These are phyloP conservation scores for Torulaspora quercuum DNA, from an alignment of 805 yeast species.

Conservation along the genomic window DNA sequence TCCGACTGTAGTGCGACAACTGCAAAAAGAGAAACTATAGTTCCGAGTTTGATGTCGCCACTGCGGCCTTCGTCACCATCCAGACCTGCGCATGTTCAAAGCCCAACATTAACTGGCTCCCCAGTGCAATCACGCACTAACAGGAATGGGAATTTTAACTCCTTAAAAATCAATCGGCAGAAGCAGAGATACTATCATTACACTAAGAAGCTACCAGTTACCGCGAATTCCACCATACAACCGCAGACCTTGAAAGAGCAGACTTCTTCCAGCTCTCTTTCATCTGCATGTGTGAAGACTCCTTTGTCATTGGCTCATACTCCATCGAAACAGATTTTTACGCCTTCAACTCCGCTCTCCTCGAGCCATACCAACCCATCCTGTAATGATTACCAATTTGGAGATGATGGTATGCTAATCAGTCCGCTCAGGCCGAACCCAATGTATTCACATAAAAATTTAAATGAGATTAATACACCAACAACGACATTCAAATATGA, in stretches of 20 bases:
- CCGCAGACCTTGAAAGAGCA: constrained; percentile 28
- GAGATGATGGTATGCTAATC: constrained; percentile 8
- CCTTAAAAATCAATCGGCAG: constrained; percentile 34
- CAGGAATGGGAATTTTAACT: constrained; percentile 20
- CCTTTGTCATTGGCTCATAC: constrained; percentile 28
- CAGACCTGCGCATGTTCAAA: constrained; percentile 6
- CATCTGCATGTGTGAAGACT: constrained; percentile 28
- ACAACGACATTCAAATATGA: constrained; percentile 36
- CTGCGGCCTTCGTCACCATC: constrained; percentile 24
- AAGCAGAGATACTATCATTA: constrained; percentile 35
- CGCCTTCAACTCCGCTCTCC: constrained; percentile 29
- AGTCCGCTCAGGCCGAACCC: constrained; percentile 13
- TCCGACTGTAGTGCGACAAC: constrained; percentile 3
- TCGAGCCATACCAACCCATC: constrained; percentile 8
- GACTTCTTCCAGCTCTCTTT: constrained; percentile 27
- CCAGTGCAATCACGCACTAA: constrained; percentile 6
- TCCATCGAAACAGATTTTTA: constrained; percentile 25
- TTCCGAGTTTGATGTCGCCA: constrained; percentile 22
- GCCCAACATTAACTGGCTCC: constrained; percentile 2
- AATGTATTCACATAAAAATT: constrained; percentile 1
- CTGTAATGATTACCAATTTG: neutral
- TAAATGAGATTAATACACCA: constrained; percentile 3
- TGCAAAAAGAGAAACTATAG: constrained; percentile 2
- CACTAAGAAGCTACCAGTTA: constrained; percentile 30
- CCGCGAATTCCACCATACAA: constrained; percentile 18